Evolutionary conservation across 78 protist genomes (phyloP), one percentile per base, ranked within the genome.

Genomic region (Dictyostelium capitatum): DNA sequence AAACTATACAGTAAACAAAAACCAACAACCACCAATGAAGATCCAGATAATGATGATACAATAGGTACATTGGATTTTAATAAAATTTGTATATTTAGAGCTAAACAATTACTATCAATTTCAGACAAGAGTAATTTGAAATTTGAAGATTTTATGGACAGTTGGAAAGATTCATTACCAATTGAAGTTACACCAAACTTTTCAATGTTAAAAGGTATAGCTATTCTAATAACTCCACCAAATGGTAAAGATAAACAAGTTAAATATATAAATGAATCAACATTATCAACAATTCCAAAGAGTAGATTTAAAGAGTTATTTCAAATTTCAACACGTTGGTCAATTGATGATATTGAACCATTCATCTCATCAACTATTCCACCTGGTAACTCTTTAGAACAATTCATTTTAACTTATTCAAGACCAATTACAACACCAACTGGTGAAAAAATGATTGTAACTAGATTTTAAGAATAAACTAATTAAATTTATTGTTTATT

Each of bases 101-200:
- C 80, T 14, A 84, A 84, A 48, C 92, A 72, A 57, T n/a, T 84
- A 46, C 47, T 84, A 37, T 46, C n/a, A 47, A 11, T 73, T 73
- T 56, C 74, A 19, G 28, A 23, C 14, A 67, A 59, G 20, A 56
- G 51, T 28, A 59, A 85, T 74, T 28, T 74, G 82, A 46, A 41
- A 57, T 73, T 43, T 62, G 67, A 56, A 19, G 59, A 74, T 14
- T 87, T 87, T 77, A 78, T 87, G 93, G 93, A 87, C 20, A 46
- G 12, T 37, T 87, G 93, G 93, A 87, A 62, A 25, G 93, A 87
- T 37, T 12, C 48, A 47, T 15, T 74, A 84, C 82, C 92, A 25
- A 5, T 64, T 48, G 84, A 47, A 32, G 43, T 87, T 23, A 64
- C 15, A 87, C 81, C 81, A 59, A 59, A n/a, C 43, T 77, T 87